phyloP scores from a whole-genome alignment of 31 red algal genomes.

The Porphyra umbilicalis region DNA sequence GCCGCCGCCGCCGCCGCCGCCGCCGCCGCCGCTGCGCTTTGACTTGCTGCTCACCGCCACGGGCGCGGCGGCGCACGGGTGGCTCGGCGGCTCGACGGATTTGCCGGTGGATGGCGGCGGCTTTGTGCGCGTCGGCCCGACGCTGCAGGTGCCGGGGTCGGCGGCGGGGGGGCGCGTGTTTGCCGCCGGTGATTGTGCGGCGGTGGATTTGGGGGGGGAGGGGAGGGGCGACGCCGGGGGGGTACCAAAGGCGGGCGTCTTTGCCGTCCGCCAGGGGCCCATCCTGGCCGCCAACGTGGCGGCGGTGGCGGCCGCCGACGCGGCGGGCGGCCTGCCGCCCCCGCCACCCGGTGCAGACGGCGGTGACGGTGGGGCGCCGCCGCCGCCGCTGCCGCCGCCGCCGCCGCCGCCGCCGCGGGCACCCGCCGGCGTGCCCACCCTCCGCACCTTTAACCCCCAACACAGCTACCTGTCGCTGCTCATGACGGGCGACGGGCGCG shows the following conservation, averaged over 20 bases:
- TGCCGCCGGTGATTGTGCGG: constrained; percentile 82
- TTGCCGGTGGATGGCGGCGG: constrained; percentile 31
- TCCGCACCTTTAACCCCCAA: constrained; percentile 56
- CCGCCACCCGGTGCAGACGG: too few relatives aligned
- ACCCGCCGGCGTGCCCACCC: too few relatives aligned
- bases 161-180: constrained; percentile 32
- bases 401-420: too few relatives aligned
- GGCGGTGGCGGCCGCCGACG: neutral
- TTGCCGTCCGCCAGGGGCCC: constrained; percentile 83
- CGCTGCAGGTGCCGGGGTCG: constrained; percentile 15
- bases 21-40: constrained; percentile 10
- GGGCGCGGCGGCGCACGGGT: constrained; percentile 61
- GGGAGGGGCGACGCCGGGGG: constrained; percentile 1
- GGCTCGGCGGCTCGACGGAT: constrained; percentile 16
- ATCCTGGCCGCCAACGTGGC: constrained; percentile 54
- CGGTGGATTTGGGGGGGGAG: constrained; percentile 13
- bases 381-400: neutral
- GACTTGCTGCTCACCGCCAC: constrained; percentile 71
- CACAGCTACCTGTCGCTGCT: constrained; percentile 52
- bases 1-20: too few relatives aligned
- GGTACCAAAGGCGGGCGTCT: constrained; percentile 94
- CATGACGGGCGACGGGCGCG: constrained; percentile 73
- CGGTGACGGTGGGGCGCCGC: too few relatives aligned
- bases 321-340: neutral
- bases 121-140: constrained; percentile 50